A percentile compares a stretch with the other conserved stretches of the same genome.
These are phyloP conservation scores for Oxytropis ochrocephala DNA, from an alignment of 306 rosid genomes.

Conservation along the genomic window DNA sequence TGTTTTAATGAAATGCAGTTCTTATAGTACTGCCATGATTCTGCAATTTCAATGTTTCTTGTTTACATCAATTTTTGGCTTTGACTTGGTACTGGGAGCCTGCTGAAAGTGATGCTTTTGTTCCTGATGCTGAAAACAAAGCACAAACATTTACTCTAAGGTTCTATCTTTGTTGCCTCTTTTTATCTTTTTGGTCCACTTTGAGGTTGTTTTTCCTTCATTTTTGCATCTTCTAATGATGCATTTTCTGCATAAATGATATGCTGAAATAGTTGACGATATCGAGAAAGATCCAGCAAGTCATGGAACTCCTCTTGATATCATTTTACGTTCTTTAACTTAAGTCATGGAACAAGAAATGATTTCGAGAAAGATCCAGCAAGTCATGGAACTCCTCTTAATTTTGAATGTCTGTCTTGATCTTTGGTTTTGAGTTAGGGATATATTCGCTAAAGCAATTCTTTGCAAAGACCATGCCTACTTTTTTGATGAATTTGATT, in stretches of 20 bases:
- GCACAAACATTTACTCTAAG: constrained; percentile 81
- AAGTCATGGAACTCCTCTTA: too few species aligned
- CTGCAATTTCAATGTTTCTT: too few species aligned
- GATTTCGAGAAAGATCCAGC: too few species aligned
- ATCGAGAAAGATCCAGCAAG: constrained; percentile 80
- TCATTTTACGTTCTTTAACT: constrained; percentile 46
- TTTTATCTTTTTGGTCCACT: too few species aligned
- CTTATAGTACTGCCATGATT: too few species aligned
- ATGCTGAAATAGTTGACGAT: constrained; percentile 69
- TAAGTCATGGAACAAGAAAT: constrained; percentile 4
- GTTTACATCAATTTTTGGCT: neutral
- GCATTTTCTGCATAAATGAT: constrained; percentile 43
- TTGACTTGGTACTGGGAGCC: constrained; percentile 46
- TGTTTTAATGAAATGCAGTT: too few species aligned
- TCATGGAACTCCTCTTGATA: constrained; percentile 75
- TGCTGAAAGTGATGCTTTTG: constrained; percentile 72
- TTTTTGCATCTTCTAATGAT: constrained; percentile 13
- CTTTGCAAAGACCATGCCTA: too few species aligned
- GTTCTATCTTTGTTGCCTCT: constrained; percentile 22
- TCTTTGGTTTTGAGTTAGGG: too few species aligned
- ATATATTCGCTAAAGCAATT: too few species aligned
- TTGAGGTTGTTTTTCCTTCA: neutral
- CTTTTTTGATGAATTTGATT: too few species aligned
- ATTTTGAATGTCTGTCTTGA: too few species aligned
- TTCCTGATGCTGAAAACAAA: constrained; percentile 57